Percentiles rank a stretch among this genome's conserved stretches.
Evolutionary conservation across 345 rosid genomes (phyloP).

Genomic region (Linum trigynum): DNA sequence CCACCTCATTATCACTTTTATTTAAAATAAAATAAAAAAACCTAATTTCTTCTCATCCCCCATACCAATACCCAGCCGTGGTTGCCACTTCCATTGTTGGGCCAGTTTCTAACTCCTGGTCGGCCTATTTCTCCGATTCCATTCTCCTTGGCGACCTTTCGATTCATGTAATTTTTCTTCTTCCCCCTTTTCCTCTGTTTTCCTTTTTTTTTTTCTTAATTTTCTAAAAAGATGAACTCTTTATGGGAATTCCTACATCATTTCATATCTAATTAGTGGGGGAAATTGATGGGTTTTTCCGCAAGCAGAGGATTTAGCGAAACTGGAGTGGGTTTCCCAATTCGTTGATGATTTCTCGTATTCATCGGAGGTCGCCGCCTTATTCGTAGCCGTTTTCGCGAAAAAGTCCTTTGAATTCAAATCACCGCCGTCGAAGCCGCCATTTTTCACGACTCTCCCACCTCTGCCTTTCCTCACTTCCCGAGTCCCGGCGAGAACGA

Average conservation of each 20-base stretch:
- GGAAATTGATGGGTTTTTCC: background rate
- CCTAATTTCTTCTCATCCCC: too few relatives aligned
- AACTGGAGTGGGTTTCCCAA: constrained; percentile 51
- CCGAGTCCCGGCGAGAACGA: constrained; percentile 32
- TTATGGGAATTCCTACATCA: background rate
- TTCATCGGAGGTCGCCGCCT: constrained; percentile 19
- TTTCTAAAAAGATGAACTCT: background rate
- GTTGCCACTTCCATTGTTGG: too few relatives aligned
- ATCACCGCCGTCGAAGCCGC: too few relatives aligned
- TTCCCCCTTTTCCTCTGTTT: background rate
- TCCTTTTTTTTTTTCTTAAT: too few relatives aligned
- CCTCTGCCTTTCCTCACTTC: constrained; percentile 15
- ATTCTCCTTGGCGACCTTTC: constrained; percentile 24
- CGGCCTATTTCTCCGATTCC: constrained; percentile 18
- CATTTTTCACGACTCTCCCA: background rate
- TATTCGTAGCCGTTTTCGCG: constrained; percentile 8
- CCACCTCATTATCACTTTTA: too few relatives aligned
- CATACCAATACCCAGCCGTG: too few relatives aligned
- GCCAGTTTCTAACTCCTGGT: constrained; percentile 29
- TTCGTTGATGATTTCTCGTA: constrained; percentile 40
- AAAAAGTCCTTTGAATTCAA: constrained; percentile 15
- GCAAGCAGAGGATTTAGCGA: constrained; percentile 38
- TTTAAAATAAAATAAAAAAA: too few relatives aligned
- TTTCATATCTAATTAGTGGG: background rate
- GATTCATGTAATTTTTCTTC: constrained; percentile 26